phyloP scores from a whole-genome alignment of 257 asterid genomes.

The Solanum lycopersicoides region DNA sequence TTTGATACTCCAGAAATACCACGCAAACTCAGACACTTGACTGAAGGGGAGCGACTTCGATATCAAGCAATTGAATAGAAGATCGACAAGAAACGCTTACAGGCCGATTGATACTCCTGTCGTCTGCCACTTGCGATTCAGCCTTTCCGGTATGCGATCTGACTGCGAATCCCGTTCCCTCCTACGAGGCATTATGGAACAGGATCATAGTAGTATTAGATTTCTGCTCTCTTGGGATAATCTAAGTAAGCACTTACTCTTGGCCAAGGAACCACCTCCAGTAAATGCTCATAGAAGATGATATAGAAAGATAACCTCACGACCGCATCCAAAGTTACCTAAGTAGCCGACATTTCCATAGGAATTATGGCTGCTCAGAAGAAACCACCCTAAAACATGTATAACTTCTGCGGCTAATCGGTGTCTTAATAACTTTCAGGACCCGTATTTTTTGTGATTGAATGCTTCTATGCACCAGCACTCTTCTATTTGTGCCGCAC shows the following conservation, averaged over 20 bases:
- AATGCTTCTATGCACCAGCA: too few relatives aligned
- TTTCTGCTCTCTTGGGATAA: constrained; percentile 60
- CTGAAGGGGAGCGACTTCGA: not conserved
- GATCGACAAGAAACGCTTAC: constrained; percentile 42
- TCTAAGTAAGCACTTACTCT: constrained; percentile 30
- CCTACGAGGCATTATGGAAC: constrained; percentile 37
- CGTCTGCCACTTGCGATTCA: constrained; percentile 55
- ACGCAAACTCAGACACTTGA: not conserved
- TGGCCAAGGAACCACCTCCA: constrained; percentile 72
- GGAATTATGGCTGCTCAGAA: too few relatives aligned
- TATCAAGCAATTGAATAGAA: not conserved
- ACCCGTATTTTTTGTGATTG: too few relatives aligned
- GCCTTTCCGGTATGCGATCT: constrained; percentile 44
- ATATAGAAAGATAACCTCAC: too few relatives aligned
- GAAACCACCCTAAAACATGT: too few relatives aligned
- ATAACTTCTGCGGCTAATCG: too few relatives aligned
- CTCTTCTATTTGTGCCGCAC: too few relatives aligned
- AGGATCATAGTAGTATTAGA: constrained; percentile 42
- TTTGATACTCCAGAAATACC: not conserved
- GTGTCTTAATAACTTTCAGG: too few relatives aligned
- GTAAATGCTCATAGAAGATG: constrained; percentile 95
- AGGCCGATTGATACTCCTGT: constrained; percentile 44
- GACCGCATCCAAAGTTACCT: too few relatives aligned
- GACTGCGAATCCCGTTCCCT: constrained; percentile 55
- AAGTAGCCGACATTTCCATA: too few relatives aligned